Evolutionary conservation across 257 asterid genomes (phyloP).

Genomic region (Solanum neorickii): DNA sequence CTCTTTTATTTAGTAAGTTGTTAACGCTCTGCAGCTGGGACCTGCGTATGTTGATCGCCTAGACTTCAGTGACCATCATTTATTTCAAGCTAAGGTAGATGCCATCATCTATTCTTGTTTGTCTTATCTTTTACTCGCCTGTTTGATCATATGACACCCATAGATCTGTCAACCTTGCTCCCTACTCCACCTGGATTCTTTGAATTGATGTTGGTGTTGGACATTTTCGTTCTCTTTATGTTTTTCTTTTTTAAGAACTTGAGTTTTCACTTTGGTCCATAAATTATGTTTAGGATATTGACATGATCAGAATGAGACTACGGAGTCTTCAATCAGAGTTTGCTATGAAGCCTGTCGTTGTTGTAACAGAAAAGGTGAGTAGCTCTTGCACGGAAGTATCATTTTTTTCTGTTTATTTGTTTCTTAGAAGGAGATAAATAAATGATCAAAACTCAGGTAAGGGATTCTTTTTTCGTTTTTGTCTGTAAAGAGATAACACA

Average conservation of each 20-base stretch:
- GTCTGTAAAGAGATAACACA: neutral
- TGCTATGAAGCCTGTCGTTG: conserved; percentile 41
- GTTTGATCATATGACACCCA: neutral
- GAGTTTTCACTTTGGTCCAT: conserved; percentile 4
- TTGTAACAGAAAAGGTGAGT: conserved; percentile 81
- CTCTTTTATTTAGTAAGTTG: neutral
- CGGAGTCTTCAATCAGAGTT: conserved; percentile 47
- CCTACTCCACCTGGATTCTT: neutral
- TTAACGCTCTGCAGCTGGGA: conserved; percentile 55
- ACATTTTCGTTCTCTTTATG: neutral
- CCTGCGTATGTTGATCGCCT: conserved; percentile 58
- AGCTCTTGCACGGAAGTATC: neutral
- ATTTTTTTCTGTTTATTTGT: neutral
- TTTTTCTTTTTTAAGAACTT: neutral
- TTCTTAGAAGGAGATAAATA: neutral
- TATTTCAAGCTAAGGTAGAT: conserved; percentile 44
- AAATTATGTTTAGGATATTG: conserved; percentile 42
- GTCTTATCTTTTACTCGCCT: neutral
- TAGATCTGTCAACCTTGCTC: neutral
- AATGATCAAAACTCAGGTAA: neutral
- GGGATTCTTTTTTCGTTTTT: neutral
- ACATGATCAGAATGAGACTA: conserved; percentile 41
- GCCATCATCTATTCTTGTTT: neutral
- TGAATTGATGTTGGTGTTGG: neutral
- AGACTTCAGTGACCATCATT: conserved; percentile 88